A percentile compares a stretch with the other conserved stretches of the same genome.
Evolutionary conservation across 1,284 basidiomycete genomes (phyloP).

Genomic region (Athelia sp.): DNA sequence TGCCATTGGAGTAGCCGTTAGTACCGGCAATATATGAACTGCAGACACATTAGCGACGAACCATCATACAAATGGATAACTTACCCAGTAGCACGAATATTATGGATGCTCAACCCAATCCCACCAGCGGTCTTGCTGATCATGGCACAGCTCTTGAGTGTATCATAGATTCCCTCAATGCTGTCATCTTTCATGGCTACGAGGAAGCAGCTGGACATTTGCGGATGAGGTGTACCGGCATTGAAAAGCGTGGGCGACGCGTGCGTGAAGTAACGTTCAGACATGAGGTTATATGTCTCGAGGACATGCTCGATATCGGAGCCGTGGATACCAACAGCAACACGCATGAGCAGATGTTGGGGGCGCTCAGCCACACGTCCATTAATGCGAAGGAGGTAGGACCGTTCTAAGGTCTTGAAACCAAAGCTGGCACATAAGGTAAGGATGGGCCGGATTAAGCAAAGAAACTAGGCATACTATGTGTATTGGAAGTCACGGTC

Average conservation of each 20-base stretch:
- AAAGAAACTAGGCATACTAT: conserved; percentile 55
- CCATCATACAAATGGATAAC: conserved; percentile 21
- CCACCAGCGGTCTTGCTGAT: conserved; percentile 99
- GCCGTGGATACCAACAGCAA: conserved; percentile 96
- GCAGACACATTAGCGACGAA: conserved; percentile 6
- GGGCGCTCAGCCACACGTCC: conserved; percentile 96
- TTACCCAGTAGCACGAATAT: conserved; percentile 93
- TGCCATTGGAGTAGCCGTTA: conserved; percentile 98
- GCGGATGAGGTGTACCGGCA: conserved; percentile 93
- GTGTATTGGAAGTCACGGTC: conserved; percentile 98
- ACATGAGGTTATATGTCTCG: conserved; percentile 95
- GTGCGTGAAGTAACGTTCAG: conserved; percentile 95
- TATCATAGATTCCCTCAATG: conserved; percentile 99
- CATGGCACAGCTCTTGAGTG: conserved; percentile 97
- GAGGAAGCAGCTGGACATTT: conserved; percentile 97
- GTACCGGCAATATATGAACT: conserved; percentile 91
- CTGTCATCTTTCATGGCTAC: conserved; percentile 99
- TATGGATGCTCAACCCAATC: conserved; percentile 95
- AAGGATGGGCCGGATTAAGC: not conserved
- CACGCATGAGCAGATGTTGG: conserved; percentile 99
- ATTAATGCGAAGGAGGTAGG: conserved; percentile 93
- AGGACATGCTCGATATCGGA: conserved; percentile 84
- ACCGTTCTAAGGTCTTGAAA: conserved; percentile 99
- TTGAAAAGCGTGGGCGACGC: conserved; percentile 99
- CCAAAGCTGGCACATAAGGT: conserved; percentile 67